These are phyloP conservation scores for Yamadazyma siamensis DNA, from an alignment of 1,139 yeast species.

Conservation along the genomic window DNA sequence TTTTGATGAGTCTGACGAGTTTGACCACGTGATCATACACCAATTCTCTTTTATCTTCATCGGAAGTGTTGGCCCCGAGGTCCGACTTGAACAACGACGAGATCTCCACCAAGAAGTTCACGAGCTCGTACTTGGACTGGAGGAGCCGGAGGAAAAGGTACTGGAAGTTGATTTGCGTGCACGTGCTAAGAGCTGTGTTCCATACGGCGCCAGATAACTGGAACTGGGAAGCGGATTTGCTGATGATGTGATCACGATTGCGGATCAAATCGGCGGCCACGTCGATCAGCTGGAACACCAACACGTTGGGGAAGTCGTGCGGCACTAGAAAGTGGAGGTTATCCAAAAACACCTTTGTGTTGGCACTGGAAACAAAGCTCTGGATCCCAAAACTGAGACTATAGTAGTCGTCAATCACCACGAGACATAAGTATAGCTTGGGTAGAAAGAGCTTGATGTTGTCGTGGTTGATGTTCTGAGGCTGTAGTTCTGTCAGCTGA, in stretches of 20 bases:
- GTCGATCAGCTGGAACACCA: slow-evolving; percentile 14
- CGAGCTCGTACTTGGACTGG: slow-evolving; percentile 18
- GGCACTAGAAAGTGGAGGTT: slow-evolving; percentile 17
- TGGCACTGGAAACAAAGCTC: slow-evolving; percentile 19
- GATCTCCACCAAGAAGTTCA: slow-evolving; percentile 17
- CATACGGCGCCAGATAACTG: slow-evolving; percentile 4
- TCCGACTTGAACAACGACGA: slow-evolving; percentile 7
- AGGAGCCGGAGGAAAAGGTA: slow-evolving; percentile 10
- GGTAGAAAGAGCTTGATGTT: slow-evolving; percentile 42
- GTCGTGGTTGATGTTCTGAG: slow-evolving; percentile 23
- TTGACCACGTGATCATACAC: slow-evolving; percentile 48
- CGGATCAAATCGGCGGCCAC: slow-evolving; percentile 17
- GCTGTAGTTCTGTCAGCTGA: slow-evolving; percentile 11
- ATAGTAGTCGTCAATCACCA: slow-evolving; percentile 53
- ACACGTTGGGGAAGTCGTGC: slow-evolving; percentile 12
- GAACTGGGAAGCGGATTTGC: slow-evolving; percentile 8
- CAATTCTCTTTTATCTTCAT: slow-evolving; percentile 38
- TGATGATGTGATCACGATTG: slow-evolving; percentile 13
- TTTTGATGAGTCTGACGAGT: slow-evolving; percentile 41
- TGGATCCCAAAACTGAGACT: slow-evolving; percentile 59
- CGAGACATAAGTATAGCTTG: slow-evolving; percentile 46
- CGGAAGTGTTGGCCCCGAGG: slow-evolving; percentile 6
- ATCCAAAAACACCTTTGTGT: slow-evolving; percentile 15
- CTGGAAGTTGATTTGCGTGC: slow-evolving; percentile 5
- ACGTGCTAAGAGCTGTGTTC: slow-evolving; percentile 5